Base-by-base conservation (phyloP, 2,329 filamentous ascomycete species). In the Colletotrichum nymphaeae region DNA sequence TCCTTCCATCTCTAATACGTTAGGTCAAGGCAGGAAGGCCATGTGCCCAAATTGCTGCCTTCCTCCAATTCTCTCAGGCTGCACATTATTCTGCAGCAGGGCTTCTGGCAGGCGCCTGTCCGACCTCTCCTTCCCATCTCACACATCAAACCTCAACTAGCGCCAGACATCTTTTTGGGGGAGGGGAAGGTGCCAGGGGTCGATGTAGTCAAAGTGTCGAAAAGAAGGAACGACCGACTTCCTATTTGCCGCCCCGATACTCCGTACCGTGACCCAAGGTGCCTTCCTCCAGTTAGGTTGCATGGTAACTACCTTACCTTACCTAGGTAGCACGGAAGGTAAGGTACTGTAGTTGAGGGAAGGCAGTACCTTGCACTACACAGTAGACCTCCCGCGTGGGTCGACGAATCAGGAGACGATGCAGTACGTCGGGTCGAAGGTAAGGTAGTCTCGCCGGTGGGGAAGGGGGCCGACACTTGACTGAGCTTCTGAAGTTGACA, bases 341-440 rank as follows among this genome's bases (percentile, higher is more conserved):
- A 24, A 24, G 24, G 24, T 24, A 30, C 28, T 8, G 16, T 46
- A 46, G 64, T 46, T 37, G 64, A 46, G 53, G 53, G 19, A 49
- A 49, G 42, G 42, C 16, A 49, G 42, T 42, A 49, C 19, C 42
- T 49, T 22, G 12, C 32, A 35, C 32, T 35, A 35, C 32, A 35
- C 32, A 35, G 32, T 35, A 22, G 42, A 49, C 42, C 24, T 56
- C 32, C 46, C 32, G 63, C 14, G 22, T 19, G 19, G 7, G 55
- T 49, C 32, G 52, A 32, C 68, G 63, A 71, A 71, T 71, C 42
- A 67, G 55, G 32, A 52, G 30, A 22, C 63, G 49, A 55, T 55
- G 49, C 65, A 32, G 24, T 16, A 63, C 16, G 65, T 28, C 57
- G 30, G 65, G 57, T 63, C 65, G 30, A n/a, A 22, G 32, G 57